These are phyloP conservation scores for Hypericum androsaemum DNA, from an alignment of 345 rosid species.

Conservation along the genomic window DNA sequence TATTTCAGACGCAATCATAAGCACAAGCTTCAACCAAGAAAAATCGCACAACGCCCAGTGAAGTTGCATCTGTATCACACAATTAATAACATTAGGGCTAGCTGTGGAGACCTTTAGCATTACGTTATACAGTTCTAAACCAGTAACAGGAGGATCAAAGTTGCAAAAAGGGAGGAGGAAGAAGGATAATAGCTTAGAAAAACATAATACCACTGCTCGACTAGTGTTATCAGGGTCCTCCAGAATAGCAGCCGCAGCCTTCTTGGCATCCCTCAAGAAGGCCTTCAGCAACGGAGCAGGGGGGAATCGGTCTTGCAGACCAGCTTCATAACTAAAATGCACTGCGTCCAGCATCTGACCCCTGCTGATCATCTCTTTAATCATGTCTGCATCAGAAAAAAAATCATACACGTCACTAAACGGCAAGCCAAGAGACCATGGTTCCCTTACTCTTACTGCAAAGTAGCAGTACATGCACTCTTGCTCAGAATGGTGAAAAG, in stretches of 20 bases:
- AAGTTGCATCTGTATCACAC: too few relatives aligned
- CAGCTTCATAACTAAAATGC: conserved; percentile 91
- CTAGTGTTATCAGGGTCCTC: conserved; percentile 82
- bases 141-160: background rate
- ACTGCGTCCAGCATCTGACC: conserved; percentile 99
- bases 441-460: too few relatives aligned
- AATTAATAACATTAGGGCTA: too few relatives aligned
- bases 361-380: conserved; percentile 69
- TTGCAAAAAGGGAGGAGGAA: background rate
- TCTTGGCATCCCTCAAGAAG: conserved; percentile 83
- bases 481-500: too few relatives aligned
- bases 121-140: too few relatives aligned
- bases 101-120: too few relatives aligned
- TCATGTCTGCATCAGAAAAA: conserved; percentile 49
- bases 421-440: too few relatives aligned
- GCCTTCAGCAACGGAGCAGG: conserved; percentile 83
- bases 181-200: background rate
- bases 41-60: too few relatives aligned
- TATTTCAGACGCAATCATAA: too few relatives aligned
- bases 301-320: conserved; percentile 75
- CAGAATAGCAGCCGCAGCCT: conserved; percentile 64
- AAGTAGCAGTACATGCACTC: too few relatives aligned
- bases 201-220: conserved; percentile 66
- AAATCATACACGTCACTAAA: too few relatives aligned
- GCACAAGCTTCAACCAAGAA: too few relatives aligned